Base-by-base conservation (phyloP, 306 rosid species). In the Prunus padus region DNA sequence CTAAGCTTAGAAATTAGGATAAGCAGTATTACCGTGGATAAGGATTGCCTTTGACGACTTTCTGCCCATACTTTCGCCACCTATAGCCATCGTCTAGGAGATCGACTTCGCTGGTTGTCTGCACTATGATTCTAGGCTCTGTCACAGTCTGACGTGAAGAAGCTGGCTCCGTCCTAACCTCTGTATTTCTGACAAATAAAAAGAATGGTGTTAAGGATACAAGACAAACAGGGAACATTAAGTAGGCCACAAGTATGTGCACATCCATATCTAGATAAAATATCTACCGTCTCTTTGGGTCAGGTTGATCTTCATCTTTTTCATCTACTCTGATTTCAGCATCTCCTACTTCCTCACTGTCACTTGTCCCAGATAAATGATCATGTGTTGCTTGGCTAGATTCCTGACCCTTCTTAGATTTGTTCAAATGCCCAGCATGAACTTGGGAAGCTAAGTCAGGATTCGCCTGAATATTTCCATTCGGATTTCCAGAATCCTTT, bases 51-150 rank as follows among this genome's bases (percentile, higher is more conserved):
- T 92, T 92, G 69, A 92, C 94, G 63, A 89, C 88, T 79, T 90
- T 90, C 84, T 90, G 96, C 42, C 94, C 96, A 64, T 92, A 92
- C 80, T 92, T 92, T 26, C 96, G 86, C 98, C 98, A 92, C 82
- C 94, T 77, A 64, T 86, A 92, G 69, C 96, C 98, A 78, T 92
- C 98, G 54, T 90, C 98, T 68, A 90, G 80, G 64, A 92, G 88
- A 83, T 92, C 98, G 44, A 92, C 94, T 84, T 90, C 94, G 42
- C 96, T 90, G 31, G 92, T 92, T 28, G 96, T 92, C 87, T 92
- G 96, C 82, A 92, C 96, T 57, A 90, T 83, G 84, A 92, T 90
- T 80, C 90, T 87, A 37, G 96, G 87, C 85, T 92, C 96, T 9
- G 94, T 80, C 62, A 92, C 86, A 25, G 93, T 87, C 77, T 86